Evolutionary conservation across 1,284 basidiomycete species (phyloP), one percentile per base, ranked within the genome.

Genomic region (Coniophora puteana): DNA sequence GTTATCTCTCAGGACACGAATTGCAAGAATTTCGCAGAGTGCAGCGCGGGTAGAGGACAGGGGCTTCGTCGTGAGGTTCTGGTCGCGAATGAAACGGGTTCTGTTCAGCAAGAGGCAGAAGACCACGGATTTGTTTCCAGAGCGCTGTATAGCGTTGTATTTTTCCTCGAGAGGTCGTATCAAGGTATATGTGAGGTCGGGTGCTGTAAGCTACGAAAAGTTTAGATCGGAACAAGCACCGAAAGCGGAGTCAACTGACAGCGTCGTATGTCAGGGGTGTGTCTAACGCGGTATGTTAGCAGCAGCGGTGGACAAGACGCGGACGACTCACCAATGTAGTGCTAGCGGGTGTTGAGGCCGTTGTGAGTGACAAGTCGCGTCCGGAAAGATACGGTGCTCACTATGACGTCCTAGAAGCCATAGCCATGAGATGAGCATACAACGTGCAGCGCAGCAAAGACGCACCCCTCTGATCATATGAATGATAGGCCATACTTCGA

Each of bases 51-150:
- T 80, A 5, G 71, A 65, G 4, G 88, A 93, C 23, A 97, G 65
- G 1, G 84, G 73, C 13, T 72, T 63, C 44, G 83, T 76, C 21
- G 74, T 65, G 55, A 88, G 64, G 64, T 83, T 74, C 50, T 81
- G 67, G 61, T 91, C 87, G 20, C 85, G 78, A 17, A 81, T 62
- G 61, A 96, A 96, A 62, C 94, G 81, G 10, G 93, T 80, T 33
- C 89, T 82, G 61, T 93, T 95, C 41, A 97, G 69, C 8, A 97
- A 79, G 44, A 94, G 76, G 53, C 90, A 93, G 62, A 96, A 96
- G 5, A 93, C 84, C 43, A 90, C 66, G 21, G 84, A 78, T 57
- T 79, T 74, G 61, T 88, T 88, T 14, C 82, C 82, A 35, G 66
- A 57, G 17, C 69, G 72, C 54, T 87, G 83, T 24, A 87, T 62